Percentiles rank a stretch among this genome's conserved stretches.
Conservation (phyloP, 2,329 filamentous ascomycete species). For the Ceratocystis papillata region DNA sequence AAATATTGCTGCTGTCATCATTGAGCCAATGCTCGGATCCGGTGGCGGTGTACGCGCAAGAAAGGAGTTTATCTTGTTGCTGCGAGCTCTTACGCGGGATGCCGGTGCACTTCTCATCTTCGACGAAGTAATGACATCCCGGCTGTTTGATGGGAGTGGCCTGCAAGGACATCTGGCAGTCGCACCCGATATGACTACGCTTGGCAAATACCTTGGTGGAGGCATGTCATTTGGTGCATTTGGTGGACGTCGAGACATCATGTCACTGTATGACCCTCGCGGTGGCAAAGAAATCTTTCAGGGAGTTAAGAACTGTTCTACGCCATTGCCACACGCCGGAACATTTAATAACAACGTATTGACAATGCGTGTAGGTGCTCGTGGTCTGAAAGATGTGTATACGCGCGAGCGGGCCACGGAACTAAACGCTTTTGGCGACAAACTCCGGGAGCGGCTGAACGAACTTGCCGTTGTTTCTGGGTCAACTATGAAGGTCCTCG, state of each 20-base stretch:
- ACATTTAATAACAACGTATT: constrained; percentile 59
- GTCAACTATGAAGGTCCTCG: constrained; percentile 34
- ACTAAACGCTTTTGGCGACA: constrained; percentile 31
- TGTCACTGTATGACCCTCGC: constrained; percentile 46
- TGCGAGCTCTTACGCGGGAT: constrained; percentile 35
- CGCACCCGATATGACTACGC: constrained; percentile 49
- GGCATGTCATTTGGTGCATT: constrained; percentile 58
- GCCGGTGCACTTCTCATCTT: constrained; percentile 51
- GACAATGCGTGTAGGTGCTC: constrained; percentile 36
- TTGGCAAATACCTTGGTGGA: constrained; percentile 58
- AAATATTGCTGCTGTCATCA: constrained; percentile 50
- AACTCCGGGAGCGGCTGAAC: constrained; percentile 30
- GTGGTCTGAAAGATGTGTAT: constrained; percentile 32
- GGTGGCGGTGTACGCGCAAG: constrained; percentile 47
- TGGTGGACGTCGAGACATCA: constrained; percentile 48
- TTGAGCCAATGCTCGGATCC: constrained; percentile 56
- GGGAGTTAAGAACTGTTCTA: constrained; percentile 46
- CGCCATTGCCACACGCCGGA: constrained; percentile 44
- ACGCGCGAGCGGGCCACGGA: constrained; percentile 30
- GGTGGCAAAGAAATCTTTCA: constrained; percentile 45
- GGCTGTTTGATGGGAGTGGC: constrained; percentile 41
- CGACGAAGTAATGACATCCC: constrained; percentile 62
- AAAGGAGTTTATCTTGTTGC: constrained; percentile 40
- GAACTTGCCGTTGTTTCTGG: constrained; percentile 28
- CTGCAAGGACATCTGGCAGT: constrained; percentile 37